Evolutionary conservation across 208 protist genomes (phyloP).

Genomic region (Crithidia bombi): DNA sequence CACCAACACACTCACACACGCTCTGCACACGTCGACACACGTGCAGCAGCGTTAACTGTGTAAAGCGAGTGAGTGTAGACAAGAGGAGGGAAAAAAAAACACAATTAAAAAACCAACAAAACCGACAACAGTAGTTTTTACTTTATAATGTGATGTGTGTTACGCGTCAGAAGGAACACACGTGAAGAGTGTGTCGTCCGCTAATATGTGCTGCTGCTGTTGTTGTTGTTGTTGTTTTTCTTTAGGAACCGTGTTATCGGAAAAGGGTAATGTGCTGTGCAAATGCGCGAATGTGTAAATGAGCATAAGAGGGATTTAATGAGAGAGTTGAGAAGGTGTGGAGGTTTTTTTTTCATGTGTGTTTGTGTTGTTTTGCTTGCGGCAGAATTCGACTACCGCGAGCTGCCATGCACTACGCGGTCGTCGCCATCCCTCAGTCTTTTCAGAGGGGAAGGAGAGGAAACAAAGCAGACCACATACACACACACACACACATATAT

Average conservation of each 20-base stretch:
- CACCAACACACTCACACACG: too few species aligned
- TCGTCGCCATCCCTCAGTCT: too few species aligned
- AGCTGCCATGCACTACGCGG: too few species aligned
- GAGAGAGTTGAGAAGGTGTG: not conserved
- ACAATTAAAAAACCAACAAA: not conserved
- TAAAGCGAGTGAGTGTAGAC: not conserved
- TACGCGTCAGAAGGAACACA: not conserved
- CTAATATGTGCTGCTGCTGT: not conserved
- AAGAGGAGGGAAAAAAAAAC: not conserved
- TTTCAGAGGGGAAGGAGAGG: not conserved
- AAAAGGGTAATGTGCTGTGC: not conserved
- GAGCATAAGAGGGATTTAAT: not conserved
- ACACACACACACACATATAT: constrained; percentile 2
- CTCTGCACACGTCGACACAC: too few species aligned
- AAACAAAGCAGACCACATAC: not conserved
- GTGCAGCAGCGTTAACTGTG: too few species aligned
- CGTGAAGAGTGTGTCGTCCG: not conserved
- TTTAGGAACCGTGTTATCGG: not conserved
- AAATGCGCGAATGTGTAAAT: too few species aligned
- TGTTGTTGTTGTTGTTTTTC: not conserved
- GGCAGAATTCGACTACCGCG: too few species aligned
- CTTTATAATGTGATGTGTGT: too few species aligned
- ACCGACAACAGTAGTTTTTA: too few species aligned
- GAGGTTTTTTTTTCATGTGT: too few species aligned
- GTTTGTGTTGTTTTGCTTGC: too few species aligned